A percentile compares a stretch with the other conserved stretches of the same genome.
Evolutionary conservation across 2,329 filamentous ascomycete species (phyloP).

Genomic region (Colletotrichum tofieldiae): DNA sequence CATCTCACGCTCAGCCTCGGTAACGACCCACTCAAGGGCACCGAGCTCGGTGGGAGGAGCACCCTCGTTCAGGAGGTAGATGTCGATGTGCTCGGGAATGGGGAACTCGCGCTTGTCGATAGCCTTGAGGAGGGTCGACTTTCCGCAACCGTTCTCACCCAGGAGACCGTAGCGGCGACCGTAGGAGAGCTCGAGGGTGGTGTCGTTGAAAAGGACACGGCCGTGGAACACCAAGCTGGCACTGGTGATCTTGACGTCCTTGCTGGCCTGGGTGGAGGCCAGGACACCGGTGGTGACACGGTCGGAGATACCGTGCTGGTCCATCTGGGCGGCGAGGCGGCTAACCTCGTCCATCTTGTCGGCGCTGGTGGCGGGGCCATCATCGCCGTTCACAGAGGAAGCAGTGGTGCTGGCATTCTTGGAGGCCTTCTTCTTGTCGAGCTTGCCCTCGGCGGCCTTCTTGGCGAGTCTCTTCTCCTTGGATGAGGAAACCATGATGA

Average conservation of each 20-base stretch:
- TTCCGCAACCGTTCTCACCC: conserved; percentile 99
- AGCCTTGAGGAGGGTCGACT: conserved; percentile 96
- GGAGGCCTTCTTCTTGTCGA: conserved; percentile 77
- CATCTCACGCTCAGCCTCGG: conserved; percentile 93
- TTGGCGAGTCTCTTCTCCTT: conserved; percentile 82
- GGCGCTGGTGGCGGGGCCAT: conserved; percentile 79
- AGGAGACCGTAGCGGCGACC: conserved; percentile 94
- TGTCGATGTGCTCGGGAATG: conserved; percentile 96
- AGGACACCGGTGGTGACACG: conserved; percentile 98
- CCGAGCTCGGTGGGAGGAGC: conserved; percentile 90
- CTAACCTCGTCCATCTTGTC: conserved; percentile 86
- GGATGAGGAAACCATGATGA: conserved; percentile 75
- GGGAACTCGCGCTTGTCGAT: conserved; percentile 95
- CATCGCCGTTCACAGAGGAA: conserved; percentile 80
- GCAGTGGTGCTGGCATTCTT: conserved; percentile 67
- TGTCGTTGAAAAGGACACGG: conserved; percentile 94
- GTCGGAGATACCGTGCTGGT: conserved; percentile 96
- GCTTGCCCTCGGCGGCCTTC: conserved; percentile 79
- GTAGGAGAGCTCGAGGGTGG: conserved; percentile 92
- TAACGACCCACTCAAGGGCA: conserved; percentile 97
- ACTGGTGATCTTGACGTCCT: conserved; percentile 97
- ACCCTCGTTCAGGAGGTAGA: conserved; percentile 98
- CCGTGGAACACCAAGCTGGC: conserved; percentile 97
- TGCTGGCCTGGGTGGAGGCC: conserved; percentile 85
- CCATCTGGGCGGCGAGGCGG: conserved; percentile 92